These are phyloP conservation scores for Trichoderma simmonsii DNA, from an alignment of 2,329 filamentous ascomycete genomes.

Conservation along the genomic window DNA sequence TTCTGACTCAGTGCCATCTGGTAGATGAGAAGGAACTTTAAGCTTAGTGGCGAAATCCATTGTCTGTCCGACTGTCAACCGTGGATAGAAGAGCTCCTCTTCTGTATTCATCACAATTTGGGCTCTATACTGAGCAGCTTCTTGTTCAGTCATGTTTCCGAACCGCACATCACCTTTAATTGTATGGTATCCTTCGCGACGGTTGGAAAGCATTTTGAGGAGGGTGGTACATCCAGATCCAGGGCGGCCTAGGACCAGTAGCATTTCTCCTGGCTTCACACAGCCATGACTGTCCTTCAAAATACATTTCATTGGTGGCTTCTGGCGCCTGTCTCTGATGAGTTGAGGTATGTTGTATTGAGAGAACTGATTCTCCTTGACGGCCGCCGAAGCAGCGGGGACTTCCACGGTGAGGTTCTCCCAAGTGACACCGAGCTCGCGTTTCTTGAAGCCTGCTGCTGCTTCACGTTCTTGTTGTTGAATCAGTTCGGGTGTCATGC, in stretches of 20 bases:
- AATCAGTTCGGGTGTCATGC: background rate
- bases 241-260: conserved; percentile 65
- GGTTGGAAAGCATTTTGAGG: conserved; percentile 66
- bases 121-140: conserved; percentile 48
- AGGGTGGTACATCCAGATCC: conserved; percentile 69
- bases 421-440: background rate
- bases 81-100: conserved; percentile 63
- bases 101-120: conserved; percentile 70
- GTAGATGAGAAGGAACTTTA: conserved; percentile 51
- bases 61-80: conserved; percentile 68
- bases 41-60: conserved; percentile 65
- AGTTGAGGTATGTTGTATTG: background rate
- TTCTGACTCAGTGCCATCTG: conserved; percentile 44
- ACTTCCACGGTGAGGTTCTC: background rate
- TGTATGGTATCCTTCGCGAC: conserved; percentile 54
- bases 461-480: background rate
- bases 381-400: background rate
- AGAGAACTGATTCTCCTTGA: background rate
- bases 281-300: conserved; percentile 50
- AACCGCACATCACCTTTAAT: conserved; percentile 59
- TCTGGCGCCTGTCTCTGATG: background rate
- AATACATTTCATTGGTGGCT: background rate
- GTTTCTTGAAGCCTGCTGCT: background rate
- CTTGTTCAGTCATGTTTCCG: conserved; percentile 48
- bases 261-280: conserved; percentile 70